A percentile compares a stretch with the other conserved stretches of the same genome.
These are phyloP conservation scores for Pythium biforme DNA, from an alignment of 352 stramenopile species.

Conservation along the genomic window DNA sequence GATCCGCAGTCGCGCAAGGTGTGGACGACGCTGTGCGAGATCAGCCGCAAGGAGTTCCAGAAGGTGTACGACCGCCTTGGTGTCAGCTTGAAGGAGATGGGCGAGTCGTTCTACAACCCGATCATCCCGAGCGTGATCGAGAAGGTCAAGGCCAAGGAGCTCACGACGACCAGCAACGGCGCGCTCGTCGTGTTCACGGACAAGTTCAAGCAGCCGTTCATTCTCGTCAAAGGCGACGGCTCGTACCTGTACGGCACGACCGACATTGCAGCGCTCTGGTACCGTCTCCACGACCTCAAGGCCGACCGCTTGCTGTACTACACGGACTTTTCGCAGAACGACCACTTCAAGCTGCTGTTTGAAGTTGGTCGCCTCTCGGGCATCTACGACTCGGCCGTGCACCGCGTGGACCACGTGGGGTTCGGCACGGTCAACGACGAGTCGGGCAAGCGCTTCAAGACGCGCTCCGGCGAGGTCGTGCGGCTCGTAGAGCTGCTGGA, in stretches of 20 bases:
- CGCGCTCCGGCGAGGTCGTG: conserved; percentile 97
- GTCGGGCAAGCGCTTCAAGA: conserved; percentile 96
- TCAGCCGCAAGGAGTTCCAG: conserved; percentile 83
- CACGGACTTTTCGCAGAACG: conserved; percentile 88
- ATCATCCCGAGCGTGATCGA: conserved; percentile 87
- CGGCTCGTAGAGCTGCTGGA: conserved; percentile 98
- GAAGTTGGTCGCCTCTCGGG: conserved; percentile 75
- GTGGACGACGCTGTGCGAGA: conserved; percentile 81
- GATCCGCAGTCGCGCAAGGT: conserved; percentile 79
- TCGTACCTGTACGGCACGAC: conserved; percentile 87
- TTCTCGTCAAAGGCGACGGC: conserved; percentile 84
- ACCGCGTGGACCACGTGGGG: conserved; percentile 80
- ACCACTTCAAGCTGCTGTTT: conserved; percentile 86
- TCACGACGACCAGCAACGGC: conserved; percentile 90
- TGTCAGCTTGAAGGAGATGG: conserved; percentile 76
- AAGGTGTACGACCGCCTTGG: conserved; percentile 83
- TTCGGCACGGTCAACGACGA: conserved; percentile 89
- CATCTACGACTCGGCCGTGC: conserved; percentile 80
- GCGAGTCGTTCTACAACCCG: conserved; percentile 87
- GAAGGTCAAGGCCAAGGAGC: conserved; percentile 82
- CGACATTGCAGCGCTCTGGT: conserved; percentile 85
- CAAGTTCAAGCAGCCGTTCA: conserved; percentile 87
- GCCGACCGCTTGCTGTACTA: conserved; percentile 83
- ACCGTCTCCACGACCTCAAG: conserved; percentile 82
- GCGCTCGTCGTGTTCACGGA: conserved; percentile 91